Conservation (phyloP, 352 stramenopile species). For the Globisporangium viniferum region DNA sequence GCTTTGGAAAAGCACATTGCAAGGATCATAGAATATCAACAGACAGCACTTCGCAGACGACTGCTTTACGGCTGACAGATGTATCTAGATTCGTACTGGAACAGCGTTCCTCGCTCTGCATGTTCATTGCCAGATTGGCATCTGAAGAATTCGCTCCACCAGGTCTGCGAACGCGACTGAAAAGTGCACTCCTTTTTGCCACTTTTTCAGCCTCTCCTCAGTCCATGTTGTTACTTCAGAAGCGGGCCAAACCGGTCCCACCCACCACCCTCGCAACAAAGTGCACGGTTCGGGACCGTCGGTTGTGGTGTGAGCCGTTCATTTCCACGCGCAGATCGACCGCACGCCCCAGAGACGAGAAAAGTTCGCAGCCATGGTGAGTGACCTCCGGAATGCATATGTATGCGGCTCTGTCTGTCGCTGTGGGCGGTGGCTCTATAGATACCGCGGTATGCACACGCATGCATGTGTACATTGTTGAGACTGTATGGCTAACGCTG, state of each 20-base stretch:
- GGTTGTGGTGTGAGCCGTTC: conserved; percentile 37
- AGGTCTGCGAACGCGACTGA: background rate
- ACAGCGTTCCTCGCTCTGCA: no score
- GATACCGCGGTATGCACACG: background rate
- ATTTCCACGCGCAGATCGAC: conserved; percentile 23
- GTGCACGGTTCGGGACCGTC: conserved; percentile 13
- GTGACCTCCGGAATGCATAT: conserved; percentile 17
- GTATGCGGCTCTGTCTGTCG: background rate
- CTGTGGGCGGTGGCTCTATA: background rate
- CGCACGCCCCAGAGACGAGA: conserved; percentile 16
- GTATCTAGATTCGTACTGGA: no score
- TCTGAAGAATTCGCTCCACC: background rate
- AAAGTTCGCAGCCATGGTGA: conserved; percentile 20
- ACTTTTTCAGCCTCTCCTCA: background rate
- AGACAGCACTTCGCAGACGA: background rate
- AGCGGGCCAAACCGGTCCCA: background rate
- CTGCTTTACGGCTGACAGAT: no score
- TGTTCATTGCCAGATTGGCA: no score
- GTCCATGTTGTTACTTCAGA: conserved; percentile 12
- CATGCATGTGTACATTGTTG: background rate
- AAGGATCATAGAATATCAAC: background rate
- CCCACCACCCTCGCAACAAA: conserved; percentile 17
- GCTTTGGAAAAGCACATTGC: background rate
- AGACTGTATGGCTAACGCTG: background rate
- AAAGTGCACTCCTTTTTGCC: background rate